These are phyloP conservation scores for Cercospora citrullina DNA, from an alignment of 2,329 filamentous ascomycete species.

Conservation along the genomic window DNA sequence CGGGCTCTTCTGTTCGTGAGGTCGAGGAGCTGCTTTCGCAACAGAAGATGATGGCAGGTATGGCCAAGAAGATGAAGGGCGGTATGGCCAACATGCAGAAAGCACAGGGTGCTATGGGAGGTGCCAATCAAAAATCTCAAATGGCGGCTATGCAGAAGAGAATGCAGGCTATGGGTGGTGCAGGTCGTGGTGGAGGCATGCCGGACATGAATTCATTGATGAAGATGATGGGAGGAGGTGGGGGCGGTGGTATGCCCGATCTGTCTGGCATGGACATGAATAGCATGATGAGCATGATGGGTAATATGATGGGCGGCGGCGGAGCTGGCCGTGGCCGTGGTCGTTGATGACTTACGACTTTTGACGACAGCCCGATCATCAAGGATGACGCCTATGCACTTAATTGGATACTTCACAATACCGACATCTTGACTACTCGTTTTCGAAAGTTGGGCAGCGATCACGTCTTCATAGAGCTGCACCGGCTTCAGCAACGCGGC, in stretches of 20 bases:
- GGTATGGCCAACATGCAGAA: conserved; percentile 98
- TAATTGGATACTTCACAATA: not conserved
- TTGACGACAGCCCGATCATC: not conserved
- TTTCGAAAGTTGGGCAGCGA: not conserved
- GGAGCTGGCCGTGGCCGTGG: conserved; percentile 22
- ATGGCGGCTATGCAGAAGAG: conserved; percentile 97
- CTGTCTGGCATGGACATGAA: conserved; percentile 60
- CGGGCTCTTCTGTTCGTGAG: conserved; percentile 85
- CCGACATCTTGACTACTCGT: not conserved
- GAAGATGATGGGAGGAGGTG: conserved; percentile 76
- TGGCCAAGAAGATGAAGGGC: conserved; percentile 98
- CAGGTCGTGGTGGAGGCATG: conserved; percentile 63
- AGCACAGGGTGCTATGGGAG: conserved; percentile 86
- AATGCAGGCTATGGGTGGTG: conserved; percentile 86
- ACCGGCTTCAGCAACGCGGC: not conserved
- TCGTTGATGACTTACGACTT: not conserved
- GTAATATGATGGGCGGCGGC: conserved; percentile 58
- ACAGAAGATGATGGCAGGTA: conserved; percentile 97
- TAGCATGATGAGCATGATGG: conserved; percentile 75
- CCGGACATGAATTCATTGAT: conserved; percentile 83
- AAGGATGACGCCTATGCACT: not conserved
- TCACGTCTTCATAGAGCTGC: not conserved
- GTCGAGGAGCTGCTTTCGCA: conserved; percentile 97
- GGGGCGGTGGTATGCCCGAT: conserved; percentile 63
- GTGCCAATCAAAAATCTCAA: conserved; percentile 88